Evolutionary conservation across 1,139 yeast genomes (phyloP), one percentile per base, ranked within the genome.

Genomic region (Pichia sp.): DNA sequence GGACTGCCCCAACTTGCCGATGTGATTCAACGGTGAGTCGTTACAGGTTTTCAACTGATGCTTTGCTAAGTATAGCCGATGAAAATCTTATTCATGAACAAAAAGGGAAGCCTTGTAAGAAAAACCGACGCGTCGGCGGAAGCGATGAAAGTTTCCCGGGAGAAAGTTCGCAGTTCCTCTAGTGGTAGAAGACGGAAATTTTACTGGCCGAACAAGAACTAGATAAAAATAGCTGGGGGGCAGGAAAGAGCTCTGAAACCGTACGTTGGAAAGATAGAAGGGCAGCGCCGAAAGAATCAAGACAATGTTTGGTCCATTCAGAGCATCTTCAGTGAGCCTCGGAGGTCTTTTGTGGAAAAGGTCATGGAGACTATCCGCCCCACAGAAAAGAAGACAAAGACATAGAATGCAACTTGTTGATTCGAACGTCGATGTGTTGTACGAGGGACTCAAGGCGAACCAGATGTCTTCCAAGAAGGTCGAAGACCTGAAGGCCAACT

Each of bases 311-410:
- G 96, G 96, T 56, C 84, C 96, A 16, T 90, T 90, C 68, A 85
- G 79, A 74, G 74, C 85, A 34, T 74, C 95, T 14, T 71, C 77
- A 57, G 77, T 81, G 41, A 71, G 80, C 14, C 71, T 84, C 49
- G 95, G 98, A 55, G 98, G 98, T 34, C 81, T 90, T 65, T 75
- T 92, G 55, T 92, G 97, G 97, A 86, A 85, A 69, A 76, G 75
- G 53, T 87, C 91, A 57, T 83, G 85, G 73, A 82, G 95, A 64
- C 77, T 93, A 80, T 88, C 97, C 6, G 74, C 77, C 47, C 82
- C 81, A 17, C 97, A 92, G 67, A 93, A 93, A 73, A 79, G 79
- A 60, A 80, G 98, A 66, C 90, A 89, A 67, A 81, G 98, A 73
- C 77, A 80, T 61, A 81, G 99, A 71, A 78, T 93, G 81, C 81